Conservation (phyloP, 208 protist genomes). For the Angomonas deanei region DNA sequence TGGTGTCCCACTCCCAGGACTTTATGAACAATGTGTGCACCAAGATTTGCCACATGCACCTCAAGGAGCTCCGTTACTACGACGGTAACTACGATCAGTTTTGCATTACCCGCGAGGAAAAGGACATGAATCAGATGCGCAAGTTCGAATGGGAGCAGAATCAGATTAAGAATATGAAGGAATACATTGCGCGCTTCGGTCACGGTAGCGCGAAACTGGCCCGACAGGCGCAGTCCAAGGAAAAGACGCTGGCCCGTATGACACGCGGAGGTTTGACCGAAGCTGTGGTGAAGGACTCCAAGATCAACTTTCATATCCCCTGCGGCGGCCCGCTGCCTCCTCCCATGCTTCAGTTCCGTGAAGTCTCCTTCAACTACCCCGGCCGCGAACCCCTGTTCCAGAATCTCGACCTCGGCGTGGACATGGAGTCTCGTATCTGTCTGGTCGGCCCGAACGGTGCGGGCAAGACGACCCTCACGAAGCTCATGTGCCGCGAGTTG, state of each 20-base stretch:
- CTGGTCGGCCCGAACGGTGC: slow-evolving; percentile 96
- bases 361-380: slow-evolving; percentile 89
- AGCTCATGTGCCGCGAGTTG: slow-evolving; percentile 93
- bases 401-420: slow-evolving; percentile 91
- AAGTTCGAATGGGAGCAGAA: slow-evolving; percentile 95
- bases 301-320: slow-evolving; percentile 84
- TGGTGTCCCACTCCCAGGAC: slow-evolving; percentile 96
- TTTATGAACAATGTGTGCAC: slow-evolving; percentile 98
- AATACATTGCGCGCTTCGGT: slow-evolving; percentile 95
- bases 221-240: slow-evolving; percentile 92
- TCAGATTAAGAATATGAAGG: slow-evolving; percentile 96
- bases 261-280: slow-evolving; percentile 93
- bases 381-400: slow-evolving; percentile 85
- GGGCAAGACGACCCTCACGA: slow-evolving; percentile 96
- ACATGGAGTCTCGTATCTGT: slow-evolving; percentile 94
- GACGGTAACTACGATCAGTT: slow-evolving; percentile 96
- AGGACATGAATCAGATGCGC: slow-evolving; percentile 96
- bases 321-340: slow-evolving; percentile 77
- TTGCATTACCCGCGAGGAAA: slow-evolving; percentile 88
- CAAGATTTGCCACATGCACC: slow-evolving; percentile 92
- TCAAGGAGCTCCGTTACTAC: slow-evolving; percentile 87
- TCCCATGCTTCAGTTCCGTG: slow-evolving; percentile 93
- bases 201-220: slow-evolving; percentile 94
- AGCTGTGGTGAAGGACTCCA: slow-evolving; percentile 69
- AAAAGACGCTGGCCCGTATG: slow-evolving; percentile 94